Evolutionary conservation across 257 asterid species (phyloP), one percentile per base, ranked within the genome.

Genomic region (Ligustrum vulgare): DNA sequence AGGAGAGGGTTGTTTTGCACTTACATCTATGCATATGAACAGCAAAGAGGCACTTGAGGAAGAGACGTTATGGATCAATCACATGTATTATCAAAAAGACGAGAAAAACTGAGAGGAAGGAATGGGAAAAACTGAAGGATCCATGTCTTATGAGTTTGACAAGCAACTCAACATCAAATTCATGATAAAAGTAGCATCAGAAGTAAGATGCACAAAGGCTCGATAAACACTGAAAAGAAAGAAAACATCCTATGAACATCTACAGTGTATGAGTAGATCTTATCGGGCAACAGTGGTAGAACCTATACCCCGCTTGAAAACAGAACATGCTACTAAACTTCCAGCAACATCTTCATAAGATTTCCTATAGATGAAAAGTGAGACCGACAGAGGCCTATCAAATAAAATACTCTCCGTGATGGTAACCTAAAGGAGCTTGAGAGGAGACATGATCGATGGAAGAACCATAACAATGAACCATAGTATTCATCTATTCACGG

Each of bases 161-260:
- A 60, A 60, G 2, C 67, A 60, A 60, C 15, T 60, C 32, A 60
- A 60, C 67, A 60, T 60, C 67, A 60, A 60, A 60, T 60, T 60
- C 67, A 60, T 51, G 62, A 51, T 25, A 51, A 51, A 51, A 51
- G 25, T 23, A 60, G 28, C 10, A 60, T 60, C 67, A 22, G 67
- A 60, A 23, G 32, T 58, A 58, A 56, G 67, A 25, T 60, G 35
- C 67, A 60, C 67, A 60, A 2, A 23, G 67, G 67, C 32, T 60
- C 18, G 33, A 60, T 60, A 60, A 60, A 60, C 34, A 60, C n/a
- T 4, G 67, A 71, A 83, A 62, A 79, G 80, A 78, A 74, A 75
- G 82, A 83, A 33, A 81, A 23, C 54, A 62, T 75, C 87, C 82
- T 70, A 78, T 54, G 47, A 70, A 83, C 66, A 65, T 76, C 85